Evolutionary conservation across 257 asterid species (phyloP), one percentile per base, ranked within the genome.

Genomic region (Henckelia pumila): DNA sequence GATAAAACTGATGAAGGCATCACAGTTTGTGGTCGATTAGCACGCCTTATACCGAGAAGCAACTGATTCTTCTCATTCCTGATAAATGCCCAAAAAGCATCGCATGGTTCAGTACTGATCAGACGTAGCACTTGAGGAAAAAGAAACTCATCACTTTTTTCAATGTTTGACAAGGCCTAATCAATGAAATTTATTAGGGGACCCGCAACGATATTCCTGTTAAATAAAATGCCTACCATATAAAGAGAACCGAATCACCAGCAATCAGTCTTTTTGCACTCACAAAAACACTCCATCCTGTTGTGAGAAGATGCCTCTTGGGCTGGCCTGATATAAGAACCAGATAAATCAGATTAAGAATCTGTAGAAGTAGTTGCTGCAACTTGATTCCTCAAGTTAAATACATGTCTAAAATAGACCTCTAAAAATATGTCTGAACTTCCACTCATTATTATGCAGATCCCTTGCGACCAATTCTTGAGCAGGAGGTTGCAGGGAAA

Each of bases 241-340:
- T 88, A 77, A 88, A 88, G 75, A 88, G 85, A 60, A 88, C 89
- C 24, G 96, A 79, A 83, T 88, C 96, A 33, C 96, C 96, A 73
- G 96, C 96, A 67, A 86, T 84, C 23, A 88, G 96, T 67, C 94
- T 76, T 75, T 88, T 88, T 14, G 96, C 91, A 68, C 88, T 88
- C 73, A 88, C 91, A 65, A 88, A 88, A 52, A 88, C 86, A 57
- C 96, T 86, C 96, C 96, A 88, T 55, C 95, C 96, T 5, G 96
- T 86, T 19, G 96, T 88, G 37, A 88, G 94, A 53, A 88, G 91
- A 76, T 88, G 96, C 81, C 96, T 76, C 83, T 88, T 88, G 26
- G 96, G 96, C 84, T 88, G 96, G 72, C 96, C 96, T 88, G 82
- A 44, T 35, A 77, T 32, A 63, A 69, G 47, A 64, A 30, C 61